Evolutionary conservation across 192 early-diverging fungal species (phyloP).

Genomic region (Umbelopsis sp.): DNA sequence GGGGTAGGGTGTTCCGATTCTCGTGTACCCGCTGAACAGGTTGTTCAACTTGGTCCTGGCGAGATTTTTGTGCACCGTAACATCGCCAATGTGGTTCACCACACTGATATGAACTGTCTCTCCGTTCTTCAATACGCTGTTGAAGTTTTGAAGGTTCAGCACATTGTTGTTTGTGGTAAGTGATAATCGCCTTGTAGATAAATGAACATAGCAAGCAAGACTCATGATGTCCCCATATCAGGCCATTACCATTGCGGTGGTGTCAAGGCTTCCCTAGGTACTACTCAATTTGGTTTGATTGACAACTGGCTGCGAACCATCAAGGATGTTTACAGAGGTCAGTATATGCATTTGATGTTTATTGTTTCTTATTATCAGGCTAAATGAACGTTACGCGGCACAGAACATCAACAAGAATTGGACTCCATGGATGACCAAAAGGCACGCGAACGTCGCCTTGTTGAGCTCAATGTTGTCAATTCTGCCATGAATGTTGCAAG

Average conservation of each 20-base stretch:
- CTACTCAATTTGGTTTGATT: conserved; percentile 72
- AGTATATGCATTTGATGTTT: conserved; percentile 35
- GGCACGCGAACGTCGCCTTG: conserved; percentile 55
- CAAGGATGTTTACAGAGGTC: conserved; percentile 76
- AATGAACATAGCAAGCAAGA: background rate
- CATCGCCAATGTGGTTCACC: conserved; percentile 90
- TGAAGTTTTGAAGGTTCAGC: conserved; percentile 87
- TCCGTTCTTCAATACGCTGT: conserved; percentile 95
- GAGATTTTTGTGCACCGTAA: conserved; percentile 97
- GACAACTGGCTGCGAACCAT: conserved; percentile 92
- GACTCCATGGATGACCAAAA: conserved; percentile 44
- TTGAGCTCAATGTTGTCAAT: conserved; percentile 79
- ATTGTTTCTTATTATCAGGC: conserved; percentile 2
- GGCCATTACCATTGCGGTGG: conserved; percentile 78
- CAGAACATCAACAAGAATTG: conserved; percentile 42
- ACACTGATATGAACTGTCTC: conserved; percentile 80
- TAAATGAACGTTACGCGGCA: background rate
- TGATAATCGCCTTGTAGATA: background rate
- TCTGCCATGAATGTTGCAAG: conserved; percentile 71
- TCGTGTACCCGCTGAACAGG: conserved; percentile 83
- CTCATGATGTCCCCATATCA: background rate
- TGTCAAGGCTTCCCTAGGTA: conserved; percentile 61
- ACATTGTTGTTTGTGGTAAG: conserved; percentile 89
- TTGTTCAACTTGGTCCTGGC: conserved; percentile 71
- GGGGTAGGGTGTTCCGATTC: conserved; percentile 87